Percentiles rank a stretch among this genome's conserved stretches.
These are phyloP conservation scores for Thyridium curvatum DNA, from an alignment of 2,329 filamentous ascomycete species.

Conservation along the genomic window DNA sequence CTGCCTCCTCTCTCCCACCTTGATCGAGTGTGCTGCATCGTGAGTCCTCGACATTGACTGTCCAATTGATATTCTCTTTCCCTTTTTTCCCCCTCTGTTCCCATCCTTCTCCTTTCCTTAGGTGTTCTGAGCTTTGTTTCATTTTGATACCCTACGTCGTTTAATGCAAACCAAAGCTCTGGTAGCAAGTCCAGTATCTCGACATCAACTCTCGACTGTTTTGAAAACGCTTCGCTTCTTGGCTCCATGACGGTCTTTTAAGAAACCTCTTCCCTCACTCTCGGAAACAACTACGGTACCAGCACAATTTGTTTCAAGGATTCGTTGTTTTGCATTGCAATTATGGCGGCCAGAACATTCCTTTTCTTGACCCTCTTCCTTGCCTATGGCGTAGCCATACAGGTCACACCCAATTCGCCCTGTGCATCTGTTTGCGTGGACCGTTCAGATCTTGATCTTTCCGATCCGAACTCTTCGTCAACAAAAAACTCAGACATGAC, in stretches of 20 bases:
- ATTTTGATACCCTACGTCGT: conserved; percentile 1
- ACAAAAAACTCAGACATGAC: conserved; percentile 38
- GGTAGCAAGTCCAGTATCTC: neutral
- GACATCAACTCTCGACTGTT: too few relatives aligned
- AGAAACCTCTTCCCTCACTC: too few relatives aligned
- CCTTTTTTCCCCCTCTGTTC: conserved; percentile 1
- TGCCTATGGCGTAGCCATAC: conserved; percentile 30
- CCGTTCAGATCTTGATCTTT: conserved; percentile 28
- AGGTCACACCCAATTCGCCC: conserved; percentile 48
- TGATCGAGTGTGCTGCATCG: too few relatives aligned
- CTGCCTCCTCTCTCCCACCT: too few relatives aligned
- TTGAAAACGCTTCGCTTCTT: too few relatives aligned
- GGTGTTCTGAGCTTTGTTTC: conserved; percentile 3
- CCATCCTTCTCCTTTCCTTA: conserved; percentile 4
- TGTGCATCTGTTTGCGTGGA: conserved; percentile 45
- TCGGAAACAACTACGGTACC: too few relatives aligned
- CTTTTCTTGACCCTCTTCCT: conserved; percentile 15
- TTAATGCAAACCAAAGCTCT: neutral
- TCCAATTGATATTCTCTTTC: neutral
- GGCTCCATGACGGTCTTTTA: too few relatives aligned
- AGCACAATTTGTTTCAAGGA: too few relatives aligned
- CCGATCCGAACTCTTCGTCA: conserved; percentile 38
- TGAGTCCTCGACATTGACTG: neutral
- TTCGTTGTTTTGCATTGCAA: too few relatives aligned
- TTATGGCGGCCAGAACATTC: conserved; percentile 1